phyloP scores from a whole-genome alignment of 208 protist species.

The Phytomonas francai region DNA sequence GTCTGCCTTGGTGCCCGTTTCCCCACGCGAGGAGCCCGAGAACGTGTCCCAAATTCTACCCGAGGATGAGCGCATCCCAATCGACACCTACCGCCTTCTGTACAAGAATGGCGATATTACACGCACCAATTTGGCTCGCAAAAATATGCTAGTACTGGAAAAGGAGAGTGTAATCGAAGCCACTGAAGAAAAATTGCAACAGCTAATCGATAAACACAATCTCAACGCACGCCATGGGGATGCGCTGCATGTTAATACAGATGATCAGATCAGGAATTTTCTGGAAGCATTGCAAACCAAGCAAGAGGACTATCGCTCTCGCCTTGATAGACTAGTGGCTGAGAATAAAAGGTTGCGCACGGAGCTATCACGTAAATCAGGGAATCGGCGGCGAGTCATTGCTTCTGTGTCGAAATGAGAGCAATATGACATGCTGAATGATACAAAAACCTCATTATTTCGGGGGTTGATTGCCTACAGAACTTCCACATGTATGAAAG shows the following conservation, averaged over 20 bases:
- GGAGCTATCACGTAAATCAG: slow-evolving; percentile 15
- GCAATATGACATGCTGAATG: not conserved
- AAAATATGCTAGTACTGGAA: slow-evolving; percentile 88
- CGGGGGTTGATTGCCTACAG: not conserved
- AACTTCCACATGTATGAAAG: not conserved
- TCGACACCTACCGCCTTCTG: slow-evolving; percentile 82
- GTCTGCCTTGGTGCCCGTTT: slow-evolving; percentile 64
- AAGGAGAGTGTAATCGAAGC: slow-evolving; percentile 79
- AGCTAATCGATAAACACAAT: slow-evolving; percentile 47
- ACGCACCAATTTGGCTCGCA: slow-evolving; percentile 67
- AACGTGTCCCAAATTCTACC: slow-evolving; percentile 74
- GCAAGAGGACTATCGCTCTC: slow-evolving; percentile 26
- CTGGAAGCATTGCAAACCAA: slow-evolving; percentile 40
- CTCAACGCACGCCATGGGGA: slow-evolving; percentile 42
- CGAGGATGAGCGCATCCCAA: slow-evolving; percentile 64
- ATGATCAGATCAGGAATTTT: slow-evolving; percentile 31
- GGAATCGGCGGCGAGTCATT: slow-evolving; percentile 6
- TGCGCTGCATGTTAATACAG: slow-evolving; percentile 28
- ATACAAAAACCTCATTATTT: not conserved
- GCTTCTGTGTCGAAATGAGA: not conserved
- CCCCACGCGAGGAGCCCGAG: slow-evolving; percentile 61
- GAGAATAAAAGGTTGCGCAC: slow-evolving; percentile 50
- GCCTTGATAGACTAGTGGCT: slow-evolving; percentile 39
- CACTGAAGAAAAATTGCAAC: slow-evolving; percentile 60
- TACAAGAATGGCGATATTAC: slow-evolving; percentile 85